These are phyloP conservation scores for Magnolia changhungtana DNA, from an alignment of 164 flowering plant species.

Conservation along the genomic window DNA sequence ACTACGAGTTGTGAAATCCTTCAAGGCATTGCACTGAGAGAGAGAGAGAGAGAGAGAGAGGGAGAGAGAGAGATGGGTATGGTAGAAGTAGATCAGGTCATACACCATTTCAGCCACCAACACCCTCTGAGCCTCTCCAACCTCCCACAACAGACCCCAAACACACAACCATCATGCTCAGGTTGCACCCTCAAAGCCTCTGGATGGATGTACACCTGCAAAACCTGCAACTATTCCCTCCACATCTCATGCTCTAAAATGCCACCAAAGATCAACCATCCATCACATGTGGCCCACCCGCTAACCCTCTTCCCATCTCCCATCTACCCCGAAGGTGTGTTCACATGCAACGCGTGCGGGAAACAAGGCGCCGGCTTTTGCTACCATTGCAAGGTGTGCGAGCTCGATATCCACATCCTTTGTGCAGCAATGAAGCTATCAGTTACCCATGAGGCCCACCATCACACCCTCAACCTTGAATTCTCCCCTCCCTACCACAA, in stretches of 20 bases:
- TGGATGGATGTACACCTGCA: constrained; percentile 19
- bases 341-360: constrained; percentile 40
- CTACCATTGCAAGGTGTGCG: constrained; percentile 34
- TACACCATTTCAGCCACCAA: constrained; percentile 31
- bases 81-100: not conserved
- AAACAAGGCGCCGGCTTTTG: constrained; percentile 33
- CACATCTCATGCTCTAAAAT: constrained; percentile 22
- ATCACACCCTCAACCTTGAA: constrained; percentile 29
- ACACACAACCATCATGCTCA: not conserved
- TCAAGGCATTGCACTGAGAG: too few species aligned
- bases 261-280: constrained; percentile 24
- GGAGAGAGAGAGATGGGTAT: constrained; percentile 5
- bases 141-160: not conserved
- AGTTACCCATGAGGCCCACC: constrained; percentile 25
- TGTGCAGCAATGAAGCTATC: constrained; percentile 30
- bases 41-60: not conserved
- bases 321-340: constrained; percentile 31
- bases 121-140: constrained; percentile 19
- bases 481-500: constrained; percentile 30
- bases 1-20: too few species aligned
- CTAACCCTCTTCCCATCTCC: constrained; percentile 29
- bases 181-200: constrained; percentile 16
- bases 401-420: constrained; percentile 27
- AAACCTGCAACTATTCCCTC: constrained; percentile 20
- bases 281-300: constrained; percentile 25